Evolutionary conservation across 495 filamentous ascomycete genomes (phyloP).

Genomic region (Talaromyces adpressus): DNA sequence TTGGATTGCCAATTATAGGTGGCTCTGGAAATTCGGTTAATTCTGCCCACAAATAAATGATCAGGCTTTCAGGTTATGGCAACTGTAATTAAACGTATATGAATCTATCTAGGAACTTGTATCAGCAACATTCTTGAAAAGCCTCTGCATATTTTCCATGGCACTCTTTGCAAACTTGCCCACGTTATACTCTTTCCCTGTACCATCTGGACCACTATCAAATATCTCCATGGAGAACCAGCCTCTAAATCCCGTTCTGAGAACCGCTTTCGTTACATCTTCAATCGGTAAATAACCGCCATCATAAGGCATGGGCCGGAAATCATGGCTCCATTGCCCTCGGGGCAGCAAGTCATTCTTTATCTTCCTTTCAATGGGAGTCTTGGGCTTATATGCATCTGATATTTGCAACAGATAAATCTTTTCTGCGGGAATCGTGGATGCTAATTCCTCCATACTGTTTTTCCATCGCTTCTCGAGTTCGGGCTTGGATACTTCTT

Average conservation of each 20-base stretch:
- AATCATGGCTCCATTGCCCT: constrained; percentile 66
- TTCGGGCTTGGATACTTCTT: constrained; percentile 27
- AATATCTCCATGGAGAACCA: constrained; percentile 77
- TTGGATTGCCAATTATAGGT: not conserved
- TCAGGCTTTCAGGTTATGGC: not conserved
- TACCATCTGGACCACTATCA: constrained; percentile 54
- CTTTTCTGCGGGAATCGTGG: constrained; percentile 57
- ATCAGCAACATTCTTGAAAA: constrained; percentile 41
- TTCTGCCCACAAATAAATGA: not conserved
- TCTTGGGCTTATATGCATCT: constrained; percentile 62
- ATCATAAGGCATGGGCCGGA: constrained; percentile 61
- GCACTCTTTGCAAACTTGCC: constrained; percentile 50
- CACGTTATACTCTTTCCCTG: constrained; percentile 54
- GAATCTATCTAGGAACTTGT: constrained; percentile 3
- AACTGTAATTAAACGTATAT: not conserved
- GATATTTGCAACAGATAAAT: constrained; percentile 72
- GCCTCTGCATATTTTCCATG: constrained; percentile 46
- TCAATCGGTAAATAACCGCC: constrained; percentile 68
- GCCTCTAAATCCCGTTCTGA: constrained; percentile 62
- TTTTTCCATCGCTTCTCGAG: constrained; percentile 42
- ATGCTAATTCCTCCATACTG: constrained; percentile 47
- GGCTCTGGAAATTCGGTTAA: not conserved
- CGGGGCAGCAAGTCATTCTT: constrained; percentile 48
- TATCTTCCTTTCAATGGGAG: constrained; percentile 40
- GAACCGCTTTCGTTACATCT: constrained; percentile 57